phyloP scores from a whole-genome alignment of 257 asterid genomes.

The Solanum infundibuliforme region DNA sequence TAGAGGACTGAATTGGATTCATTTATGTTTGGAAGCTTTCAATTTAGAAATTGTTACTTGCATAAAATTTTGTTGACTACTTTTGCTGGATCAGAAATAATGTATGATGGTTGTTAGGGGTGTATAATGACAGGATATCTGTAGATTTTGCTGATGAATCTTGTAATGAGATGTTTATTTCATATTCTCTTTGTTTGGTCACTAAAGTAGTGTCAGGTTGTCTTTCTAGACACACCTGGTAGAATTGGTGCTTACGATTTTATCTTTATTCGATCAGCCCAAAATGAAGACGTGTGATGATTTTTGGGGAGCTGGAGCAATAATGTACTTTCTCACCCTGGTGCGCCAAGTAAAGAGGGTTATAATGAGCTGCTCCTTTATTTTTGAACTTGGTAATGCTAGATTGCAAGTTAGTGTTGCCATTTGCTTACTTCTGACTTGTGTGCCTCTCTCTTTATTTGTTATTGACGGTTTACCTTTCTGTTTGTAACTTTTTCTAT shows the following conservation, averaged over 20 bases:
- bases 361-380: conserved; percentile 15
- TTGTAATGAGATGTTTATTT: neutral
- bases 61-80: neutral
- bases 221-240: neutral
- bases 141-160: neutral
- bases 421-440: neutral
- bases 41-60: neutral
- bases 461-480: neutral
- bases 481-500: neutral
- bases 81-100: neutral
- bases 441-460: neutral
- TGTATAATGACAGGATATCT: neutral
- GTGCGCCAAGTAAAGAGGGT: conserved; percentile 22
- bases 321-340: conserved; percentile 13
- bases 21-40: conserved; percentile 17
- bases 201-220: neutral
- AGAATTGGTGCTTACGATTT: conserved; percentile 22
- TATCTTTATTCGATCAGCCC: conserved; percentile 56
- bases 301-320: conserved; percentile 38
- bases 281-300: conserved; percentile 81
- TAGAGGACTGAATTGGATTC: conserved; percentile 35
- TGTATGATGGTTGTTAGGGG: neutral
- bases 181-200: neutral
- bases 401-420: neutral
- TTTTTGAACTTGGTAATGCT: conserved; percentile 4